Base-by-base conservation (phyloP, 495 filamentous ascomycete genomes). In the Sordaria brevicollis region DNA sequence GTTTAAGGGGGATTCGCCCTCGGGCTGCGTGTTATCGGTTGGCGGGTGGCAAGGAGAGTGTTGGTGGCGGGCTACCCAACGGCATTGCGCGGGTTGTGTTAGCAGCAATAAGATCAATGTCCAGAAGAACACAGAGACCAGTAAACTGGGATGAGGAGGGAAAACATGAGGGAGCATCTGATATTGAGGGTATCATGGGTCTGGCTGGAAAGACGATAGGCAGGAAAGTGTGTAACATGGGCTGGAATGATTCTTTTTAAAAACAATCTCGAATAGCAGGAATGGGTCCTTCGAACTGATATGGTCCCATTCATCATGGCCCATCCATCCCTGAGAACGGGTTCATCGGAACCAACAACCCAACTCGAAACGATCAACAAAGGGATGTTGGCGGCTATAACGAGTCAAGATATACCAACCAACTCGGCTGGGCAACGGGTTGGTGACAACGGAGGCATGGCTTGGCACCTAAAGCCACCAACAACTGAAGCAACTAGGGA, bases 21-120 rank as follows among this genome's bases (percentile, higher is more conserved):
- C 70, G 4, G 78, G 72, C 57, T 80, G 71, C 1, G 81, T 82
- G 69, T 77, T 79, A 72, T 81, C 80, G 3, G 65, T 67, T 10
- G 33, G 29, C 11, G 13, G 13, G 33, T 62, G 49, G 49, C 17
- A 17, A 31, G 5, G 25, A 21, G 49, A 29, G 33, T 62, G 49
- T 6, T 62, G 49, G 17, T 62, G 49, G 49, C 25, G 49, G 13
- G 49, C 49, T 62, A 62, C 13, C 49, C 21, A 31, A 31, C n/a
- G n/a, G n/a, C 49, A 62, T 62, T 31, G 25, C 33, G 49, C 6
- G 25, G 49, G 49, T 11, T 13, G 25, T 31, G 25, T 62, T 62
- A 62, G 25, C 35, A 36, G 35, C 49, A 31, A n/a, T n/a, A n/a
- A 31, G 25, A 62, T 62, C 49, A 62, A 62, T 62, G 49, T 62